Conservation (phyloP, 371 early-diverging fungal species). For the Blyttiomyces sp. region DNA sequence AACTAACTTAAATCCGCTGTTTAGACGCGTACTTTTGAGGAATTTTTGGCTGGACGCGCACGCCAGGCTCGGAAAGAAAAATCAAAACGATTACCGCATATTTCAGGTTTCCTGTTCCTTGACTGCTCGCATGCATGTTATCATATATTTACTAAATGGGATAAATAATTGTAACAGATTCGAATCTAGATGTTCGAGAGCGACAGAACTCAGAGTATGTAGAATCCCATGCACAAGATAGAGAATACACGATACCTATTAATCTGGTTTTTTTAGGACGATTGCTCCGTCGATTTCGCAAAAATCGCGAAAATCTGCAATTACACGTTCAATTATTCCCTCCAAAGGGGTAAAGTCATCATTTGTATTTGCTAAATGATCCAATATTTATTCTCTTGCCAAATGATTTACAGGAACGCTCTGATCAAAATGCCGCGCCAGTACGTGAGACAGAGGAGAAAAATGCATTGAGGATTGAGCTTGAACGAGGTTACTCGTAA, state of each 20-base stretch:
- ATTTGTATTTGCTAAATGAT: too few species aligned
- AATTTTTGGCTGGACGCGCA: slow-evolving; percentile 44
- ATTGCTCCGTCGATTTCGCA: background rate
- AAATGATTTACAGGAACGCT: background rate
- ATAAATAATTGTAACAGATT: too few species aligned
- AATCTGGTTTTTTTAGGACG: background rate
- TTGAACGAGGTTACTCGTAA: slow-evolving; percentile 46
- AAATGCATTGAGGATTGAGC: slow-evolving; percentile 27
- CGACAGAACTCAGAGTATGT: too few species aligned
- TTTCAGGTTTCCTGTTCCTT: background rate
- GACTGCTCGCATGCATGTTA: too few species aligned
- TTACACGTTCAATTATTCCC: slow-evolving; percentile 18
- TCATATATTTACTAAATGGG: too few species aligned
- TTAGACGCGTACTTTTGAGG: slow-evolving; percentile 56
- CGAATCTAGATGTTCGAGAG: too few species aligned
- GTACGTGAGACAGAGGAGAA: slow-evolving; percentile 11
- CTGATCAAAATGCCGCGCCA: background rate
- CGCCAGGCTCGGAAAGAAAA: slow-evolving; percentile 38
- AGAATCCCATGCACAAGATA: too few species aligned
- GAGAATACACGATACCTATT: too few species aligned
- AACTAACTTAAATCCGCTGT: background rate
- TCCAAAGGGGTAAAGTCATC: slow-evolving; percentile 25
- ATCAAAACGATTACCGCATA: slow-evolving; percentile 21
- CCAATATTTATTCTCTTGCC: background rate
- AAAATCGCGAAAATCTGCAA: slow-evolving; percentile 6